Evolutionary conservation across 257 asterid species (phyloP).

Genomic region (Fraxinus americana): DNA sequence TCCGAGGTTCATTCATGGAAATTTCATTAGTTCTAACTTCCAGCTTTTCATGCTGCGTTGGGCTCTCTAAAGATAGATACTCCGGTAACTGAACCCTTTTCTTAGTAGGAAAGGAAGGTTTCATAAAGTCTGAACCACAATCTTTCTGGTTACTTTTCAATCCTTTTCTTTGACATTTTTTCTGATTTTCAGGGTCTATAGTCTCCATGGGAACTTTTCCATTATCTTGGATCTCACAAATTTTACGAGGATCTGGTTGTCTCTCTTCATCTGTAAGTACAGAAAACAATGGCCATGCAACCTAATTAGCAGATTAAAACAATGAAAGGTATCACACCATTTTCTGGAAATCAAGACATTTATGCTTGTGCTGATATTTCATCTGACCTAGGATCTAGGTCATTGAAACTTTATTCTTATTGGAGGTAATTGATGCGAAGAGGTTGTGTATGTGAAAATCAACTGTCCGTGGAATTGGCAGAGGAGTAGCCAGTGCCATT

Average conservation of each 20-base stretch:
- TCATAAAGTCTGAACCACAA: constrained; percentile 31
- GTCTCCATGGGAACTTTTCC: constrained; percentile 19
- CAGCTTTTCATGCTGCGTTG: constrained; percentile 37
- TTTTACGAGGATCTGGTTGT: constrained; percentile 28
- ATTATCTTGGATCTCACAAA: constrained; percentile 22
- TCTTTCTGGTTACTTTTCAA: constrained; percentile 31
- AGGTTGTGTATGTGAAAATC: not conserved
- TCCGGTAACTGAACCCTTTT: constrained; percentile 80
- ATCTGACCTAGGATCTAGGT: not conserved
- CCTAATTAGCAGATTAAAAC: not conserved
- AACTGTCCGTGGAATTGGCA: not conserved
- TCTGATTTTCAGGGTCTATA: constrained; percentile 30
- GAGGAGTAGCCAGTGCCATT: not conserved
- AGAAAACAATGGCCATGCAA: constrained; percentile 22
- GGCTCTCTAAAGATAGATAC: constrained; percentile 45
- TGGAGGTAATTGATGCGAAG: not conserved
- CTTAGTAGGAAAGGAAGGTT: constrained; percentile 82
- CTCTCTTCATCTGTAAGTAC: constrained; percentile 32
- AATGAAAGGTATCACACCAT: not conserved
- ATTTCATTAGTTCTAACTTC: constrained; percentile 32
- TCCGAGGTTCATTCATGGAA: constrained; percentile 28
- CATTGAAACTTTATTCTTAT: not conserved
- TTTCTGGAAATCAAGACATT: not conserved
- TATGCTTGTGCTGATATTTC: not conserved
- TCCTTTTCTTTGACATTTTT: constrained; percentile 39